phyloP scores from a whole-genome alignment of 352 stramenopile species.

The Pythium grandisporangium region DNA sequence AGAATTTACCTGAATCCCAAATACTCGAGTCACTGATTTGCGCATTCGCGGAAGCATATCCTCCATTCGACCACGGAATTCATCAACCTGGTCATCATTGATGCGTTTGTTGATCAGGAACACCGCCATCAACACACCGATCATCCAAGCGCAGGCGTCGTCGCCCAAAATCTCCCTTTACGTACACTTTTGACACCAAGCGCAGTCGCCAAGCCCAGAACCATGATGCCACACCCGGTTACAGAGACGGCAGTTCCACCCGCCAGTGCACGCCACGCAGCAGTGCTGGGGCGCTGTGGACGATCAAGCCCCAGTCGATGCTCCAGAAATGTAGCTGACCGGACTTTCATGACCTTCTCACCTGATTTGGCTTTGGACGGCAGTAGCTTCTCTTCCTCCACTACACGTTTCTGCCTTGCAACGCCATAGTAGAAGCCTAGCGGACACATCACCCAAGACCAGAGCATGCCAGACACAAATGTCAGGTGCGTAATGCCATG shows the following conservation, averaged over 20 bases:
- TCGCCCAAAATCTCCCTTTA: slow-evolving; percentile 2
- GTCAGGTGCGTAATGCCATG: neutral
- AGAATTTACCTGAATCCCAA: neutral
- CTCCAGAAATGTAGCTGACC: slow-evolving; percentile 23
- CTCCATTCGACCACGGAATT: neutral
- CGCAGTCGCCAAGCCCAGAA: slow-evolving; percentile 17
- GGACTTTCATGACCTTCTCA: slow-evolving; percentile 9
- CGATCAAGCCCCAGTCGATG: slow-evolving; percentile 27
- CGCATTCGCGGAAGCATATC: neutral
- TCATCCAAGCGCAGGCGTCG: too few species aligned
- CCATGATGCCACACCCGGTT: slow-evolving; percentile 24
- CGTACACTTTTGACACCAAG: slow-evolving; percentile 34
- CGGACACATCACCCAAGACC: neutral
- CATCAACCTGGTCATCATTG: slow-evolving; percentile 10
- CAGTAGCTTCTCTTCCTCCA: slow-evolving; percentile 24
- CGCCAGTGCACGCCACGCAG: slow-evolving; percentile 31
- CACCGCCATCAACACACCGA: too few species aligned
- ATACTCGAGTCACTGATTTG: neutral
- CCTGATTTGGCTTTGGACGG: slow-evolving; percentile 1
- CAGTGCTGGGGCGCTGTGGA: slow-evolving; percentile 17
- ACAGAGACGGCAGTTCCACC: slow-evolving; percentile 37
- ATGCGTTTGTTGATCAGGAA: slow-evolving; percentile 4
- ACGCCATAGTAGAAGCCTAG: slow-evolving; percentile 59
- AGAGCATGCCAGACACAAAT: neutral
- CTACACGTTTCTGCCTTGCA: slow-evolving; percentile 25